These are phyloP conservation scores for Neoarthrinium moseri DNA, from an alignment of 2,329 filamentous ascomycete species.

Conservation along the genomic window DNA sequence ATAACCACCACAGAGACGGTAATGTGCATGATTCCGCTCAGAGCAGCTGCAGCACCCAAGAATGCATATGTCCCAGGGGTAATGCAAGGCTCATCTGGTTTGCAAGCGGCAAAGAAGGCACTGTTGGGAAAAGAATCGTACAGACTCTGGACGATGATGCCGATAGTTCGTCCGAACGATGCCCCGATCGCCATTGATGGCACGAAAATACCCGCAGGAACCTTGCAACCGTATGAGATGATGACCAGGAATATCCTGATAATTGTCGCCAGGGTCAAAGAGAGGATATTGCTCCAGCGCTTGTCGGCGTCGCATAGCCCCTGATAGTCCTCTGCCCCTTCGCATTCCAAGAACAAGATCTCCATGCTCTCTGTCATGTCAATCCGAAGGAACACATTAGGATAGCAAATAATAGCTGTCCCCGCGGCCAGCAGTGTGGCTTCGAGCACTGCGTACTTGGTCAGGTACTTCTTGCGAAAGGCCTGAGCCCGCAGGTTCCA, in stretches of 20 bases:
- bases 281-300: conserved; percentile 75
- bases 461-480: conserved; percentile 90
- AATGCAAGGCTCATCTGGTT: conserved; percentile 91
- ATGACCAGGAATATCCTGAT: conserved; percentile 84
- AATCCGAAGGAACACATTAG: conserved; percentile 90
- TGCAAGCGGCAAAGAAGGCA: conserved; percentile 83
- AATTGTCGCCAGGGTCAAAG: conserved; percentile 75
- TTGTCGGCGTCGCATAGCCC: conserved; percentile 80
- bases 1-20: conserved; percentile 97
- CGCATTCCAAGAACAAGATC: conserved; percentile 91
- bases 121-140: conserved; percentile 82
- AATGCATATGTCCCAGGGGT: conserved; percentile 98
- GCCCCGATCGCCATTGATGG: conserved; percentile 97
- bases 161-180: conserved; percentile 89
- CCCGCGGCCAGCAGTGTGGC: conserved; percentile 77
- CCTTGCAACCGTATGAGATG: conserved; percentile 96
- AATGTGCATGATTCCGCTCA: conserved; percentile 98
- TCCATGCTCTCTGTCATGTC: conserved; percentile 99
- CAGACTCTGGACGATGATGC: conserved; percentile 87
- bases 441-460: conserved; percentile 81
- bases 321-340: conserved; percentile 83
- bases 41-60: conserved; percentile 83
- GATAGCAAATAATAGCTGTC: conserved; percentile 93
- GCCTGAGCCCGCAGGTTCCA: conserved; percentile 91
- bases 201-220: conserved; percentile 96